Evolutionary conservation across 2,329 filamentous ascomycete species (phyloP).

Genomic region (Huntiella decipiens): DNA sequence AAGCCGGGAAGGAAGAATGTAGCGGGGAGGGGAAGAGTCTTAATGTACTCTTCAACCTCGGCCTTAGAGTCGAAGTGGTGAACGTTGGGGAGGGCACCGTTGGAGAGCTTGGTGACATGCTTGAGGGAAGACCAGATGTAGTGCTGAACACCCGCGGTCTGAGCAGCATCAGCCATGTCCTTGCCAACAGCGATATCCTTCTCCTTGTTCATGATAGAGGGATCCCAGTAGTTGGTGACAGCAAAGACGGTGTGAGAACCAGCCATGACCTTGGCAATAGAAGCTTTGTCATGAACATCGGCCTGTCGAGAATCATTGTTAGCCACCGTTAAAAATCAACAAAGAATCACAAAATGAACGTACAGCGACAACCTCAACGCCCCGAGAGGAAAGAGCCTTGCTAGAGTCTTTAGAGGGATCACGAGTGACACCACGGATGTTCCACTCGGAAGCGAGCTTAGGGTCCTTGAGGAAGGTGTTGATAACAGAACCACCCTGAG

Average conservation of each 20-base stretch:
- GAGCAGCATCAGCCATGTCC: conserved; percentile 26
- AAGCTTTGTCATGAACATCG: conserved; percentile 20
- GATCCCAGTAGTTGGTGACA: conserved; percentile 19
- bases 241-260: conserved; percentile 26
- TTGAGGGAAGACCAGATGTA: conserved; percentile 28
- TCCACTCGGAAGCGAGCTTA: conserved; percentile 24
- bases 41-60: conserved; percentile 36
- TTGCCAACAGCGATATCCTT: conserved; percentile 30
- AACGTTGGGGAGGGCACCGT: conserved; percentile 21
- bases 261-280: conserved; percentile 21
- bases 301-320: not conserved
- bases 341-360: not conserved
- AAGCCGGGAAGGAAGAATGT: conserved; percentile 32
- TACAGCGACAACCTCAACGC: conserved; percentile 25
- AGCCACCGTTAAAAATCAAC: not conserved
- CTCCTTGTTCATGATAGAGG: conserved; percentile 5
- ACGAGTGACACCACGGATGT: conserved; percentile 29
- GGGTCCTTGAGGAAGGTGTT: conserved; percentile 26
- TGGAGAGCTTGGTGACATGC: conserved; percentile 20
- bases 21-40: conserved; percentile 25
- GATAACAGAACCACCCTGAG: conserved; percentile 30
- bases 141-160: conserved; percentile 25
- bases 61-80: conserved; percentile 39
- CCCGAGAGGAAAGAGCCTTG: conserved; percentile 20
- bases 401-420: conserved; percentile 23